Evolutionary conservation across 306 rosid species (phyloP), one percentile per base, ranked within the genome.

Genomic region (Prunus mongolica): DNA sequence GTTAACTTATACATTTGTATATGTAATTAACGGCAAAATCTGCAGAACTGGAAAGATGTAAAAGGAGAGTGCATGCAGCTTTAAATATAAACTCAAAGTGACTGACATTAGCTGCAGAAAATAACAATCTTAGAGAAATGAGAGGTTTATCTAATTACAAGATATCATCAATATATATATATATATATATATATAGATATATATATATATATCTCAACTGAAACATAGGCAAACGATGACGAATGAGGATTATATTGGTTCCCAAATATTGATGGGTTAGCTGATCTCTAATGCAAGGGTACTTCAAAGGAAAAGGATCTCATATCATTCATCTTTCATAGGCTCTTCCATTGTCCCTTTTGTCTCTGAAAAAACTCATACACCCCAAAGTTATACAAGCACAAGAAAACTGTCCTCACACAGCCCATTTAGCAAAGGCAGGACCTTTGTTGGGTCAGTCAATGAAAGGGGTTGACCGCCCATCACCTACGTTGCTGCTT

Each of bases 401-500:
- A 81, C 49, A 83, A 85, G 44, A 87, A 82, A 82, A 79, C 75
- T 57, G 69, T 77, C 86, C 81, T 79, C 90, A 83, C 82, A 86
- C 84, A 81, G 68, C 73, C 81, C 69, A 65, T 66, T 78, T 30
- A 81, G 67, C 84, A 80, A 80, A 86, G 75, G 73, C 69, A 71
- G 84, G 77, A 79, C 81, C 80, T 85, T 76, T 70, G 81, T 80
- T 83, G 80, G 71, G 82, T 82, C 76, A 70, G 68, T 58, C 67
- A 75, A 67, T 51, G 54, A 69, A 82, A 77, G 82, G 82, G 78
- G 61, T 38, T 80, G 81, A 65, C 78, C 65, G 73, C 75, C 69
- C 54, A 74, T 82, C 89, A 78, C 74, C 89, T 84, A 8, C 51
- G 78, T 20, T 62, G 92, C 90, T 91, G 91, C 84, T 84, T 91